phyloP scores from a whole-genome alignment of 116 monocot genomes.

The Zostera marina region DNA sequence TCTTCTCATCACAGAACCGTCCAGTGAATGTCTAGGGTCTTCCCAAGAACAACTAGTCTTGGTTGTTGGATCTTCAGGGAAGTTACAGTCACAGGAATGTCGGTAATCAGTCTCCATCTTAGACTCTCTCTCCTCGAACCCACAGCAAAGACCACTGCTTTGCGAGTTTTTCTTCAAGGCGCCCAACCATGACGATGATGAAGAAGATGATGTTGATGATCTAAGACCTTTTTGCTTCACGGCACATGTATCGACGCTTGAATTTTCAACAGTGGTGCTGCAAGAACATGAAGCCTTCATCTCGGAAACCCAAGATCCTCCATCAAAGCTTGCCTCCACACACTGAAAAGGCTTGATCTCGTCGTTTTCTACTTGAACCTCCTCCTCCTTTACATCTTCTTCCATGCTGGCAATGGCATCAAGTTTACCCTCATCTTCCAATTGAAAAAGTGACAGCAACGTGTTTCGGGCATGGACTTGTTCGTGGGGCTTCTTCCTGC shows the following conservation, averaged over 20 bases:
- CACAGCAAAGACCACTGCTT: constrained; percentile 7
- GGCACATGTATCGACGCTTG: constrained; percentile 4
- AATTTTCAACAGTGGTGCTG: constrained; percentile 9
- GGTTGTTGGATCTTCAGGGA: constrained; percentile 11
- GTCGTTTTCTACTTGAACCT: neutral
- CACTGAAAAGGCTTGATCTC: neutral
- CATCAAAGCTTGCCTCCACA: constrained; percentile 1
- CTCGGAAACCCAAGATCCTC: constrained; percentile 8
- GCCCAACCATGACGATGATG: constrained; percentile 15
- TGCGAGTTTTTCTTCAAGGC: constrained; percentile 9
- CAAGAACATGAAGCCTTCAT: constrained; percentile 7
- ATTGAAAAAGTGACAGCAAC: constrained; percentile 39
- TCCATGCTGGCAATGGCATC: constrained; percentile 6
- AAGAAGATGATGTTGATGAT: no score
- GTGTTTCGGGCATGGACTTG: constrained; percentile 37
- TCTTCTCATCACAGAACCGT: constrained; percentile 51
- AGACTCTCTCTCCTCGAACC: constrained; percentile 9
- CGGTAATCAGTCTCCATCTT: constrained; percentile 22
- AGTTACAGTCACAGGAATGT: constrained; percentile 37
- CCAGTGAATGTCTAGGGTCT: constrained; percentile 61
- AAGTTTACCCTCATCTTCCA: constrained; percentile 32
- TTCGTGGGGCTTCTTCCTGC: constrained; percentile 9
- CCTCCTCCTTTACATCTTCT: neutral
- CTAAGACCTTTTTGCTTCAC: constrained; percentile 4
- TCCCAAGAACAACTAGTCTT: constrained; percentile 33